Base-by-base conservation (phyloP, 352 stramenopile genomes). In the Phytophthora pisi region DNA sequence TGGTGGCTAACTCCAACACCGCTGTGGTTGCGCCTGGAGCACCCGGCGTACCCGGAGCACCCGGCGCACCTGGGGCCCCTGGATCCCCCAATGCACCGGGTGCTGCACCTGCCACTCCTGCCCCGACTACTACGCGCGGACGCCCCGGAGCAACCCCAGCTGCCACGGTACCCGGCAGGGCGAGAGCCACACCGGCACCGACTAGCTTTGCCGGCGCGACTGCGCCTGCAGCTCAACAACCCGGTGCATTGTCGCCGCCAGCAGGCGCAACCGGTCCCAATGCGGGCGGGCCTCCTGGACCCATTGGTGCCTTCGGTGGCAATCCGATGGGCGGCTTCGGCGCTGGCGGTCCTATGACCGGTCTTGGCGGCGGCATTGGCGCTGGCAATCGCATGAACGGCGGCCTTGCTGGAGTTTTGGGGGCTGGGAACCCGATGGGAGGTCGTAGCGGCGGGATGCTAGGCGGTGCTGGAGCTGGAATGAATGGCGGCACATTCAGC, bases 1-100 rank as follows among this genome's bases (percentile, higher is more conserved):
- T 77, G 43, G 60, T 76, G 15, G 57, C 64, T 5, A 69, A 20
- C 51, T 65, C 65, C 46, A 67, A 67, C 56, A 77, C 28, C 42
- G 70, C 51, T 16, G 70, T 67, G 18, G 57, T 70, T 13, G 59
- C 24, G 9, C 38, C 62, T 10, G 43, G 50, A 8, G 68, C 23
- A 5, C 70, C 63, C 13, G 57, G 62, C 15, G 67, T 7, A 16
- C 26, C 47, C 5, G 62, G 36, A 2, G 15, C 56, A 2, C 42
- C 11, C 13, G 46, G 31, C 36, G 64, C n/a, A 16, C 31, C 66
- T 26, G 31, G 34, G 13, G 55, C 6, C 20, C n/a, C 34, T 18
- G 55, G 50, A 8, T 31, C 28, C 28, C 24, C 28, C 28, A 31
- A 31, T 31, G 51, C n/a, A 8, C 49, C 66, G 20, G 66, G 42